A percentile compares a stretch with the other conserved stretches of the same genome.
Evolutionary conservation across 169 alveolate species (phyloP).

Genomic region (Plasmodium coatneyi): DNA sequence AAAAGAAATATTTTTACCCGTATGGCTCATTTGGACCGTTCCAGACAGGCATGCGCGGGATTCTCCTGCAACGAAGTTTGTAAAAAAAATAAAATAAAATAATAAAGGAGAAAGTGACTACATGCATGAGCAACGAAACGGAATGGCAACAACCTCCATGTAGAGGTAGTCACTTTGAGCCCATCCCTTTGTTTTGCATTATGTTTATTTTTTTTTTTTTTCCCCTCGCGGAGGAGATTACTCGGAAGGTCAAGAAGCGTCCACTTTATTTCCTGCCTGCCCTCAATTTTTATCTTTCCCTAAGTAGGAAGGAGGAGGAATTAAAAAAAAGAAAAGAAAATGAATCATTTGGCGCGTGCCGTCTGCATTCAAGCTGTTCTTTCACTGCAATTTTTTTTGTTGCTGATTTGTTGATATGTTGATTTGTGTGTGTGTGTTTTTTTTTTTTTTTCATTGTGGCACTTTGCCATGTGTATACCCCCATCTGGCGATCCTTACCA

Average conservation of each 20-base stretch:
- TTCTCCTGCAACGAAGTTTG: not conserved
- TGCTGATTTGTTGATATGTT: not conserved
- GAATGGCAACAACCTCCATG: not conserved
- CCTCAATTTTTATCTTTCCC: slow-evolving; percentile 40
- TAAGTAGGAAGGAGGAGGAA: not conserved
- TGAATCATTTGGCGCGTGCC: not conserved
- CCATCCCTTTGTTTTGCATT: not conserved
- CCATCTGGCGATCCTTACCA: not conserved
- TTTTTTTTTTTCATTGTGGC: not conserved
- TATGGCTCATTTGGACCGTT: not conserved
- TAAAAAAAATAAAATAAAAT: not conserved
- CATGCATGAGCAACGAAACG: not conserved
- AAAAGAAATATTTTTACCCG: not conserved
- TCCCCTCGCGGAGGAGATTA: not conserved
- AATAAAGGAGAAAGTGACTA: not conserved
- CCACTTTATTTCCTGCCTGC: slow-evolving; percentile 39
- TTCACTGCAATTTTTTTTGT: not conserved
- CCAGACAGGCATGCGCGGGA: not conserved
- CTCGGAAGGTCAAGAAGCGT: slow-evolving; percentile 19
- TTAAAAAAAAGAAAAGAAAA: not conserved
- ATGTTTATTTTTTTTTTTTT: not conserved
- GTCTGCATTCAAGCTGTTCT: not conserved
- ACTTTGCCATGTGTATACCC: not conserved
- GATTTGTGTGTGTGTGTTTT: not conserved
- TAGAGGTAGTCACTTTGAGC: not conserved